These are phyloP conservation scores for Globisporangium paddicum DNA, from an alignment of 352 stramenopile species.

Conservation along the genomic window DNA sequence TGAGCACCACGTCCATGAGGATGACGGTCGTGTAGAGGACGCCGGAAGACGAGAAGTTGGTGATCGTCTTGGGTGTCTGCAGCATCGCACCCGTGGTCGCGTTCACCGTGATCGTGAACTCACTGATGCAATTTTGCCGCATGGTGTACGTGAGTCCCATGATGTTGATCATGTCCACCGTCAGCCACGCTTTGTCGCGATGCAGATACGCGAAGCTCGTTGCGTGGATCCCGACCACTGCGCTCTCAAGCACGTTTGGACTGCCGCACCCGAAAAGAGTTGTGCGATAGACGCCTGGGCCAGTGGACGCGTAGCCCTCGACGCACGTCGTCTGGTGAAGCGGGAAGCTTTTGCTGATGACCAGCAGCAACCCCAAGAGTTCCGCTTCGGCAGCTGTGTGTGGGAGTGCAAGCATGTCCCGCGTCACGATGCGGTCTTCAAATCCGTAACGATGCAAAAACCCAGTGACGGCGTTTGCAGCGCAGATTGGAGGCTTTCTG, in stretches of 20 bases:
- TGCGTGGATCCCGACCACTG: constrained; percentile 33
- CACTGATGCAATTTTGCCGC: constrained; percentile 34
- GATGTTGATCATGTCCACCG: constrained; percentile 31
- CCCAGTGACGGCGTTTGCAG: constrained; percentile 29
- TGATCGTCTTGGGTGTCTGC: constrained; percentile 7
- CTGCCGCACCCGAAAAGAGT: constrained; percentile 38
- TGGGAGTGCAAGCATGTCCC: constrained; percentile 21
- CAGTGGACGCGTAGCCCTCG: constrained; percentile 28
- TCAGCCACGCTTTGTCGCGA: constrained; percentile 38
- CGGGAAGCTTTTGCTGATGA: constrained; percentile 35
- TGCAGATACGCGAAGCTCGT: constrained; percentile 27
- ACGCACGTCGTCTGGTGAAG: constrained; percentile 32
- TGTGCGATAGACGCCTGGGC: constrained; percentile 7
- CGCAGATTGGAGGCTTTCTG: constrained; percentile 32
- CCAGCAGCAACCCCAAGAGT: constrained; percentile 25
- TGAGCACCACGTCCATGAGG: constrained; percentile 22
- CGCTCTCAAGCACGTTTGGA: constrained; percentile 20
- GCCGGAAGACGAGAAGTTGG: constrained; percentile 12
- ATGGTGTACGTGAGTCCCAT: constrained; percentile 38
- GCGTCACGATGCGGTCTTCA: constrained; percentile 17
- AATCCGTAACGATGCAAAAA: constrained; percentile 39
- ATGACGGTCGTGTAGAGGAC: constrained; percentile 12
- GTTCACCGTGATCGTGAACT: constrained; percentile 12
- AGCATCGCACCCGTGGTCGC: not conserved
- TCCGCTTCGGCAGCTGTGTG: constrained; percentile 32